These are phyloP conservation scores for Auriscalpium orientale DNA, from an alignment of 768 basidiomycete genomes.

Conservation along the genomic window DNA sequence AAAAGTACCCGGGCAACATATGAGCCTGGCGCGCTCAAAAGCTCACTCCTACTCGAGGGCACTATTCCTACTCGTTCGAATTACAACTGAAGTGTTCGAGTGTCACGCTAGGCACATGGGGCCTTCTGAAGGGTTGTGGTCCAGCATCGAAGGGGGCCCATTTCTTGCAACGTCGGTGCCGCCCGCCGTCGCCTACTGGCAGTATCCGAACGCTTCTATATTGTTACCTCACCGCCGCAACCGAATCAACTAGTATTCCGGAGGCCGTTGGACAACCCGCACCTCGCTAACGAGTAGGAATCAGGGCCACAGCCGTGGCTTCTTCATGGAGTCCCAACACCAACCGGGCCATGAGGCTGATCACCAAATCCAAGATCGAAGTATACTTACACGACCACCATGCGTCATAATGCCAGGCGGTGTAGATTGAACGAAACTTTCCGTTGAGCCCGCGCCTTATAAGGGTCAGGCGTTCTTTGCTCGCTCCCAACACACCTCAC, in stretches of 20 bases:
- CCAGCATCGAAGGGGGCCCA: not conserved
- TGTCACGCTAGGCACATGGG: no score
- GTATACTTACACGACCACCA: not conserved
- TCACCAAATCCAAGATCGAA: not conserved
- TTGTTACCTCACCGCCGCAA: not conserved
- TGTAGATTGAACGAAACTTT: slow-evolving; percentile 7
- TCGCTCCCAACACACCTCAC: slow-evolving; percentile 7
- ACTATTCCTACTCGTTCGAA: not conserved
- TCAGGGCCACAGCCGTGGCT: not conserved
- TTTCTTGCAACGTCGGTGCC: not conserved
- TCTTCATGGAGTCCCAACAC: not conserved
- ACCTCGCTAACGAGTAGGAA: not conserved
- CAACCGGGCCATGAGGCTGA: not conserved
- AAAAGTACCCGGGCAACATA: not conserved
- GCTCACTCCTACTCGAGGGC: not conserved
- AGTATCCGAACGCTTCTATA: not conserved
- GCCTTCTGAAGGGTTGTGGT: not conserved
- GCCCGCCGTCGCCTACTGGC: not conserved
- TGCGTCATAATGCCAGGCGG: slow-evolving; percentile 1
- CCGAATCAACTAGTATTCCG: not conserved
- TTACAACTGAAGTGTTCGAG: no score
- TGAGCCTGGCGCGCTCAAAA: not conserved
- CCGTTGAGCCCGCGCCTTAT: slow-evolving; percentile 12
- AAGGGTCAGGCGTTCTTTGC: slow-evolving; percentile 7
- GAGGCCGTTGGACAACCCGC: not conserved